Evolutionary conservation across 2,329 filamentous ascomycete genomes (phyloP), one percentile per base, ranked within the genome.

Genomic region (Didymella glomerata): DNA sequence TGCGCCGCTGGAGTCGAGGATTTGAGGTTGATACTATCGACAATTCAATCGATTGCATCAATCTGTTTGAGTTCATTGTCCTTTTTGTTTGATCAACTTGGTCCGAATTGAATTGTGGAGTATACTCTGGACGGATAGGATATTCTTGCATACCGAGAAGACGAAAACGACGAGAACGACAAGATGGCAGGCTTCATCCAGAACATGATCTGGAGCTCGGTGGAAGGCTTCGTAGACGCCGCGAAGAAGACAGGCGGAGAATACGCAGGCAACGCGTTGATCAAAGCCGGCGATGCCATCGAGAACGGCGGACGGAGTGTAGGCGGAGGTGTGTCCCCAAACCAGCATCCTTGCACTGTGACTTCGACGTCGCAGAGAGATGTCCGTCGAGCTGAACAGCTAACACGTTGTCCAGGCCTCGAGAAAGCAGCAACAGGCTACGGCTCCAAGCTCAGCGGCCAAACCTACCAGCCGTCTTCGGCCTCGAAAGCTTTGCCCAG

Each of bases 171-270:
- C 20, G 18, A 45, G 22, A 10, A 18, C 51, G 40, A 61, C 27
- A 22, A 14, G 48, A 74, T 73, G 71, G 63, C 70, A 34, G 61
- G 64, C 44, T 77, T 77, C 55, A 70, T 78, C 38, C 66, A 71
- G 53, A 76, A 77, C 55, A 77, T 78, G 45, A 60, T 78, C 32
- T 74, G 73, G 69, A 76, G 76, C 60, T 75, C 71, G 20, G 70
- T 78, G 16, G 68, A 70, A 22, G 76, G 76, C 2, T 77, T 77
- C 47, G 74, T 77, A 1, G 74, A 77, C 38, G 74, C 73, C 0
- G 76, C 74, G 11, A 76, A 69, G 50, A 66, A 72, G 28, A 70
- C 74, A 9, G 76, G 68, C 16, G 76, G 76, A 8, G 75, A 73
- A 48, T 78, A 71, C 60, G 76, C 75, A 3, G 76, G 76, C 5